Evolutionary conservation across 306 rosid genomes (phyloP).

Genomic region (Rubus parviflorus): DNA sequence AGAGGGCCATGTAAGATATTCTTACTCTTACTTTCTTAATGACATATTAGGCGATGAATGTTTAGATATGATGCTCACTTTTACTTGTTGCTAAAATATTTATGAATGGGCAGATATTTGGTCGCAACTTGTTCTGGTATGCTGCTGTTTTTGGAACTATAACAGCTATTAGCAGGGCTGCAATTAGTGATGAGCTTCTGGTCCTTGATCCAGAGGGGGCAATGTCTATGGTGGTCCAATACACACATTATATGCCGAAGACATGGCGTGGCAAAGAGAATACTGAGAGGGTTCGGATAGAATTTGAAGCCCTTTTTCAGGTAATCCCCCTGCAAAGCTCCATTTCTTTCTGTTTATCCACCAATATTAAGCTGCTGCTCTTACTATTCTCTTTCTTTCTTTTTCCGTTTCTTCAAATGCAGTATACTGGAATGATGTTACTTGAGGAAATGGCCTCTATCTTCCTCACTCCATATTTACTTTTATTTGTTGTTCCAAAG

Average conservation of each 20-base stretch:
- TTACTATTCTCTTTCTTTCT: conserved; percentile 20
- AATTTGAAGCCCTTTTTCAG: conserved; percentile 92
- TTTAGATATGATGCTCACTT: neutral
- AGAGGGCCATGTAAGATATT: conserved; percentile 83
- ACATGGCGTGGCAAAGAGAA: conserved; percentile 93
- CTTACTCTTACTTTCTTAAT: conserved; percentile 4
- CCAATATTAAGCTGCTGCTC: conserved; percentile 11
- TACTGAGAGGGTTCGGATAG: conserved; percentile 53
- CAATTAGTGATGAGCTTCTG: conserved; percentile 61
- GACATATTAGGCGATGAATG: neutral
- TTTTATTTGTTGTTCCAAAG: conserved; percentile 79
- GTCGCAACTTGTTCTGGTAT: conserved; percentile 95
- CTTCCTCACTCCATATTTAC: conserved; percentile 92
- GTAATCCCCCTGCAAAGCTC: conserved; percentile 28
- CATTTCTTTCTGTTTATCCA: neutral
- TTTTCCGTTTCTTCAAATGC: conserved; percentile 27
- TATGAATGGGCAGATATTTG: conserved; percentile 60
- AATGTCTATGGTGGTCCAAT: conserved; percentile 82
- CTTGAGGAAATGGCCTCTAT: conserved; percentile 98
- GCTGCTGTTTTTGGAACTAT: conserved; percentile 92
- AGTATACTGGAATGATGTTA: conserved; percentile 95
- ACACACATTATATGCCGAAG: conserved; percentile 96
- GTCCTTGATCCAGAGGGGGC: conserved; percentile 81
- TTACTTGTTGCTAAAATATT: conserved; percentile 8
- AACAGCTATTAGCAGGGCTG: conserved; percentile 83